Evolutionary conservation across 257 asterid species (phyloP), one percentile per base, ranked within the genome.

Genomic region (Knoxia roxburghii): DNA sequence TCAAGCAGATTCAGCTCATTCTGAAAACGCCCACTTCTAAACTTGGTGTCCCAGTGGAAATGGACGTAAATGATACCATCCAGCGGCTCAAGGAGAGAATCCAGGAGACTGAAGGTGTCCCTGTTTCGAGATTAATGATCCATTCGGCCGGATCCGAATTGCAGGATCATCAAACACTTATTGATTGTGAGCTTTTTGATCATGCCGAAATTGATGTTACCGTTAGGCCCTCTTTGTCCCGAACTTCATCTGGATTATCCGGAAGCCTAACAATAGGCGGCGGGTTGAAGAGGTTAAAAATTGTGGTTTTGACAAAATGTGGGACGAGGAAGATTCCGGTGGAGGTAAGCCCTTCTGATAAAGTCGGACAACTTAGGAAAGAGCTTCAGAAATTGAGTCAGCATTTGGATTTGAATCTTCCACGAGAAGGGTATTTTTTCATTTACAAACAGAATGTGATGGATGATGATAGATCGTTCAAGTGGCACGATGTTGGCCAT

Each of bases 381-480:
- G 88, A 78, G 70, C 77, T 90, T 59, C 64, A 85, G 53, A 79
- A 46, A 59, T 35, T 79, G 75, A 77, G 74, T 20, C 65, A 80
- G 8, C 26, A 73, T 21, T 0, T 76, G 82, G 64, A 77, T 23
- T 43, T 84, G 49, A 82, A 82, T 56, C 87, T 86, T 33, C 90
- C 88, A 1, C 67, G 68, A 8, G 88, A 80, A 33, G 91, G 94
- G 0, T 88, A 82, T 55, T 88, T 90, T 37, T 90, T 90, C 32
- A 86, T 88, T 30, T 75, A 76, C 63, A 85, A 85, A 35, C 90
- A 82, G 14, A 78, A 73, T 56, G 92, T 90, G 51, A 90, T 90
- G 96, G 89, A 85, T 9, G 97, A 90, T 69, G 86, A 86, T 75
- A 69, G 73, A 0, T 82, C 89, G 11, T 85, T 90, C n/a, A 72